Evolutionary conservation across 2,329 filamentous ascomycete genomes (phyloP).

Genomic region (Hawksworthiomyces lignivorus): DNA sequence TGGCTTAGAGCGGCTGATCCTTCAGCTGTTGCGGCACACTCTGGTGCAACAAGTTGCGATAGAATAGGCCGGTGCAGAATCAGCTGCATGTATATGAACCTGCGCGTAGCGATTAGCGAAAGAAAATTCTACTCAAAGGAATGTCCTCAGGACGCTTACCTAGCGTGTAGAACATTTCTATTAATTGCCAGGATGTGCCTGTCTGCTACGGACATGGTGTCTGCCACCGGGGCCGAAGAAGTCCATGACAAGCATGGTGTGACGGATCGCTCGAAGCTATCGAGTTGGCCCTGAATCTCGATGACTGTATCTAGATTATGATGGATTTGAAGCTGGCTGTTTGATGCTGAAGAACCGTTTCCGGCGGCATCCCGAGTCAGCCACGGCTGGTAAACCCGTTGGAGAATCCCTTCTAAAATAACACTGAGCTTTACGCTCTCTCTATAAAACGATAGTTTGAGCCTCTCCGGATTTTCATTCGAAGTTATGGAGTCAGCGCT

Average conservation of each 20-base stretch:
- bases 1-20: not conserved
- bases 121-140: not conserved
- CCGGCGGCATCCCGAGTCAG: constrained; percentile 5
- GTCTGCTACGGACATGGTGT: not conserved
- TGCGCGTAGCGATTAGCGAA: not conserved
- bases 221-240: not conserved
- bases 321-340: not conserved
- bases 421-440: constrained; percentile 10
- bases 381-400: constrained; percentile 12
- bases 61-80: constrained; percentile 9
- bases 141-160: not conserved
- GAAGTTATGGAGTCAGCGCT: not conserved
- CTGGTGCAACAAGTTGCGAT: constrained; percentile 4
- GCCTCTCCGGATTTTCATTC: constrained; percentile 3
- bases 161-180: constrained; percentile 6
- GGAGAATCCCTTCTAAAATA: constrained; percentile 10
- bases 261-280: constrained; percentile 7
- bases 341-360: not conserved
- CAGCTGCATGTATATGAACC: constrained; percentile 9
- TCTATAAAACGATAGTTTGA: constrained; percentile 5
- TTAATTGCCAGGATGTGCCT: constrained; percentile 3
- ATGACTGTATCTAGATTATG: constrained; percentile 11
- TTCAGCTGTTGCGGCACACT: not conserved
- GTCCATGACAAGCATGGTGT: constrained; percentile 9
- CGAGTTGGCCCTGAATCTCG: constrained; percentile 9